A percentile compares a stretch with the other conserved stretches of the same genome.
These are phyloP conservation scores for Asterochloris erici DNA, from an alignment of 139 green algal species.

Conservation along the genomic window DNA sequence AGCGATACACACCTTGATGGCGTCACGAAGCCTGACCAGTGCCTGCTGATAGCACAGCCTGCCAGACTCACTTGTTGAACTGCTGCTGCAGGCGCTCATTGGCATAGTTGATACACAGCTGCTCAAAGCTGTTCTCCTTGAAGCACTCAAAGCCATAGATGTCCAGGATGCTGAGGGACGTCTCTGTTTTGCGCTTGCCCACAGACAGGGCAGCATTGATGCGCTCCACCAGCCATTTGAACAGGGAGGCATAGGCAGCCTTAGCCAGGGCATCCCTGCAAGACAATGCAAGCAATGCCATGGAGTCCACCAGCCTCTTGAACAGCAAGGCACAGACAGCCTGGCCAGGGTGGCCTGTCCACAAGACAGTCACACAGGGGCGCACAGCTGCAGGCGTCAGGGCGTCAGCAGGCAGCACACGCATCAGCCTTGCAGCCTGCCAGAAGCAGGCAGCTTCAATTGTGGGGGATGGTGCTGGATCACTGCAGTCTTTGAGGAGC, in stretches of 20 bases:
- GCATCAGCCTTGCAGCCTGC: no score
- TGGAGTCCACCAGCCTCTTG: no score
- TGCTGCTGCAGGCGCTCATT: constrained; percentile 98
- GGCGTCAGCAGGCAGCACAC: no score
- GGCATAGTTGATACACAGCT: constrained; percentile 99
- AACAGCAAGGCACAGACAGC: no score
- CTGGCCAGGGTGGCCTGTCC: no score
- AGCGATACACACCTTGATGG: background rate
- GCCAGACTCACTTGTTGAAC: constrained; percentile 92
- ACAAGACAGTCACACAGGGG: no score
- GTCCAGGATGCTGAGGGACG: constrained; percentile 79
- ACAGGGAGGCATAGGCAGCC: constrained; percentile 79
- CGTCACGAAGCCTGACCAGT: background rate
- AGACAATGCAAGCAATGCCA: background rate
- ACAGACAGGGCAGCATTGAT: constrained; percentile 54
- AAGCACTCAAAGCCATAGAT: constrained; percentile 96
- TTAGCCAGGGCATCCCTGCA: constrained; percentile 75
- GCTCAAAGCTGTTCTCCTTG: constrained; percentile 84
- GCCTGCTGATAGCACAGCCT: constrained; percentile 62
- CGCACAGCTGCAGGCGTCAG: no score
- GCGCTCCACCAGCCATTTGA: constrained; percentile 76
- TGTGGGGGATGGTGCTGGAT: no score
- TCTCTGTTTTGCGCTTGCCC: constrained; percentile 13
- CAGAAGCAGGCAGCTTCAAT: no score
- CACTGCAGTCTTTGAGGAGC: no score